These are phyloP conservation scores for Wallacemonas sp. DNA, from an alignment of 208 protist genomes.

Conservation along the genomic window DNA sequence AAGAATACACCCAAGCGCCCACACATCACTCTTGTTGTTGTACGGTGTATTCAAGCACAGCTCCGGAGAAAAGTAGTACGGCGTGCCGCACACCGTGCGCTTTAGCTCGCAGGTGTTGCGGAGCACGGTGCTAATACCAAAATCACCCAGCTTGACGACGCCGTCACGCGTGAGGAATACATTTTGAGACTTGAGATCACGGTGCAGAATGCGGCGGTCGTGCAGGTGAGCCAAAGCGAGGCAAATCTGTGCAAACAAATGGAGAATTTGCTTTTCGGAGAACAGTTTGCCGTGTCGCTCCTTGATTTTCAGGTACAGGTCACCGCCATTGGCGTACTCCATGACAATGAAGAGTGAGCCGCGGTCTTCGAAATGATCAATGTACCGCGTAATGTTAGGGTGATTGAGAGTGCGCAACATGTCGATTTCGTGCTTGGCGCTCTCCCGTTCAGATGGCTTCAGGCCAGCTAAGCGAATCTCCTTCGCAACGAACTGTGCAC, in stretches of 20 bases:
- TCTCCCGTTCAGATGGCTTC: slow-evolving; percentile 78
- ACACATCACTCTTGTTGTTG: slow-evolving; percentile 94
- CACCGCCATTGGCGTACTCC: slow-evolving; percentile 92
- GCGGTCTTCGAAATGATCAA: slow-evolving; percentile 83
- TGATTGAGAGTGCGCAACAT: slow-evolving; percentile 86
- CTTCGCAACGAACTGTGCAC: slow-evolving; percentile 88
- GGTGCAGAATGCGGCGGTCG: slow-evolving; percentile 85
- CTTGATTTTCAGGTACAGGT: slow-evolving; percentile 87
- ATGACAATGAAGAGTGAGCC: slow-evolving; percentile 91
- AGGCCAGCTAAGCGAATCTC: slow-evolving; percentile 78
- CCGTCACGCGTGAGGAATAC: slow-evolving; percentile 87
- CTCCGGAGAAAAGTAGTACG: slow-evolving; percentile 96
- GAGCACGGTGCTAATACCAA: slow-evolving; percentile 92
- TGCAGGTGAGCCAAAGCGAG: slow-evolving; percentile 84
- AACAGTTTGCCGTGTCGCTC: slow-evolving; percentile 65
- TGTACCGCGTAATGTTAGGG: slow-evolving; percentile 91
- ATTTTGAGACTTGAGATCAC: slow-evolving; percentile 92
- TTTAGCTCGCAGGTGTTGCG: slow-evolving; percentile 90
- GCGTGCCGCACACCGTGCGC: slow-evolving; percentile 93
- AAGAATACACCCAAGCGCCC: slow-evolving; percentile 89
- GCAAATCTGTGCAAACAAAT: slow-evolving; percentile 87
- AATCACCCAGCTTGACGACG: slow-evolving; percentile 90
- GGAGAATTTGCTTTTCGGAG: slow-evolving; percentile 76
- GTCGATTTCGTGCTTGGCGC: slow-evolving; percentile 87
- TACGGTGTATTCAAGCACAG: slow-evolving; percentile 94